Conservation (phyloP, 805 yeast species). For the Candida arabinofermentans region DNA sequence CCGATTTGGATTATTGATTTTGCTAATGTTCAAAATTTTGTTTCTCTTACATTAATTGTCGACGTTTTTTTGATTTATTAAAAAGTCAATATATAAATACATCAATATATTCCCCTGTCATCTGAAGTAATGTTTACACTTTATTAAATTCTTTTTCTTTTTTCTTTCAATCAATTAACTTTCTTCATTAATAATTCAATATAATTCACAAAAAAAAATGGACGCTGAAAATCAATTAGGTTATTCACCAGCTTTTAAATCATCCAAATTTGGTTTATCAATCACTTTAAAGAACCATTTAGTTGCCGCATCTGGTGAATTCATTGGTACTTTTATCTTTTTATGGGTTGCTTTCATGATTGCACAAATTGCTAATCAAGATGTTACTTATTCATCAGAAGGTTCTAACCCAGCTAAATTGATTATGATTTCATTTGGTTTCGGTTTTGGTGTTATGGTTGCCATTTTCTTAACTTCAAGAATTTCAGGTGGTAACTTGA, state of each 20-base stretch:
- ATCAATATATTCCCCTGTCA: no score
- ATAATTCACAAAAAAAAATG: constrained; percentile 8
- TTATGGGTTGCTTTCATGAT: constrained; percentile 77
- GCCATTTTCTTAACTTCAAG: constrained; percentile 65
- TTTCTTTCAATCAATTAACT: neutral
- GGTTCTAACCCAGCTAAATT: constrained; percentile 55
- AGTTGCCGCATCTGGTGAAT: constrained; percentile 74
- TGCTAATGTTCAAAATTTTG: no score
- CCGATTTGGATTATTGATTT: no score
- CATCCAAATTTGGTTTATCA: constrained; percentile 34
- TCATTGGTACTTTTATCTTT: constrained; percentile 81
- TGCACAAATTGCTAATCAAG: constrained; percentile 72
- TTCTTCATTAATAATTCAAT: neutral
- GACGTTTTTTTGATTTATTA: no score
- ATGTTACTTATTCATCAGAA: constrained; percentile 24
- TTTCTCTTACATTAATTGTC: no score
- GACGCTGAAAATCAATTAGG: constrained; percentile 40
- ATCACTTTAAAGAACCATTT: constrained; percentile 54
- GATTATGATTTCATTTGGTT: constrained; percentile 79
- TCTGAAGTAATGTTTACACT: no score
- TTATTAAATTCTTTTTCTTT: neutral
- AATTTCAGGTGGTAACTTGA: constrained; percentile 85
- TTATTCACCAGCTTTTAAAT: constrained; percentile 36
- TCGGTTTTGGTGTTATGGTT: constrained; percentile 81
- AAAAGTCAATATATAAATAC: no score